Base-by-base conservation (phyloP, 306 rosid genomes). In the Herpetospermum pedunculosum region DNA sequence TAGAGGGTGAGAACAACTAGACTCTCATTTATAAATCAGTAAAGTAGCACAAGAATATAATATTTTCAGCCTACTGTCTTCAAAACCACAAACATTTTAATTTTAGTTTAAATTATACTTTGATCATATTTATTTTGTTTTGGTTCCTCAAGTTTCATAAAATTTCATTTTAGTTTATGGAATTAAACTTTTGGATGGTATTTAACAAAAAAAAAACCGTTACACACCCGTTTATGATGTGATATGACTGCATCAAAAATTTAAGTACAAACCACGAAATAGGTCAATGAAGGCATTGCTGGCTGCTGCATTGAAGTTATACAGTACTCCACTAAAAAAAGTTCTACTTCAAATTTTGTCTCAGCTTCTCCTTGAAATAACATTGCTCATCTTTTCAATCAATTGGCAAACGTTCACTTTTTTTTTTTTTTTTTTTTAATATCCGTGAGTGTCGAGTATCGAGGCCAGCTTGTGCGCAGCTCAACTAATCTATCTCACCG, bases 1-100 rank as follows among this genome's bases (percentile, higher is more conserved):
- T 70, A 63, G 26, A 52, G 4, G 73, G 70, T 69, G 52, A 30
- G 46, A 35, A 15, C 50, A 78, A 30, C 81, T 86, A 78, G 65
- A 54, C 12, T 32, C 60, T 32, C 60, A 62, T 62, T n/a, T 35
- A 9, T 37, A 35, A 16, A 34, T n/a, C 70, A 63, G 47, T 35
- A 35, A 35, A 63, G 70, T 62, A 62, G 70, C 46, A 35, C 40
- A 9, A 3, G 38, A 6, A 35, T 16, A 63, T 9, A 63, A 9
- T 28, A 12, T 9, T 63, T 62, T 63, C 47, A 37, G 28, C 44
- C 2, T 34, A 2, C 28, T 37, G 15, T 63, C 48, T 63, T 18
- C 70, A 35, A n/a, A 13, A 38, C 47, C 23, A 30, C 19, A 14
- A 32, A 18, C 34, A 9, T 28, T 14, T 14, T 5, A 28, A 2